Evolutionary conservation across 1,139 yeast genomes (phyloP), one percentile per base, ranked within the genome.

Genomic region (Eremothecium sinecaudum): DNA sequence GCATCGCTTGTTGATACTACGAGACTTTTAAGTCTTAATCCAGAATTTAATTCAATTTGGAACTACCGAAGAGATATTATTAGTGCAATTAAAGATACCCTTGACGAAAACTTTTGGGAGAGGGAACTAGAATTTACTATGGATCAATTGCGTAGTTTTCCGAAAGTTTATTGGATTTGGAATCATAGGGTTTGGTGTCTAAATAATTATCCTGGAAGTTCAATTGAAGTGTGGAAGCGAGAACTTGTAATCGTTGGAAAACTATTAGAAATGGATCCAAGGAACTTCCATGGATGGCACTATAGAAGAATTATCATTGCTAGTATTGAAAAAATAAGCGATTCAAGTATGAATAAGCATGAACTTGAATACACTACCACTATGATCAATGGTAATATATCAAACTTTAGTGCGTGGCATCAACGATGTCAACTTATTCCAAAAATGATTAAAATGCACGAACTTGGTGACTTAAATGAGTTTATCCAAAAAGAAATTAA

Each of bases 151-250:
- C 72, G 71, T 39, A 59, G 67, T 38, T 78, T 61, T 45, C 98
- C 99, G 2, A 90, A 90, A 55, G 82, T 87, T 24, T 90, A 90
- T 55, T 87, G 97, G 95, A 78, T 90, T 13, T 90, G 97, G 96
- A 81, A 79, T 50, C 97, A 90, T 56, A 67, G 99, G 20, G 62
- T 72, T 14, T 90, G 98, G 98, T 71, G 83, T 34, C 60, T 90
- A 26, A 66, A 69, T 35, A 63, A 67, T 39, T 63, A 74, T 32
- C 75, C 79, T 4, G 49, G 53, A 1, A 68, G 72, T 4, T 40
- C 47, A 3, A 31, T 37, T 4, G 37, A 35, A 11, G 63, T 79
- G 37, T 86, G 94, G 93, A 54, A 64, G 10, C 59, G 57, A 31
- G 98, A 90, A 51, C 60, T 90, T 46, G 67, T 58, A 1, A 67